phyloP scores from a whole-genome alignment of 495 filamentous ascomycete genomes.

The Beverwykella pulmonaria region DNA sequence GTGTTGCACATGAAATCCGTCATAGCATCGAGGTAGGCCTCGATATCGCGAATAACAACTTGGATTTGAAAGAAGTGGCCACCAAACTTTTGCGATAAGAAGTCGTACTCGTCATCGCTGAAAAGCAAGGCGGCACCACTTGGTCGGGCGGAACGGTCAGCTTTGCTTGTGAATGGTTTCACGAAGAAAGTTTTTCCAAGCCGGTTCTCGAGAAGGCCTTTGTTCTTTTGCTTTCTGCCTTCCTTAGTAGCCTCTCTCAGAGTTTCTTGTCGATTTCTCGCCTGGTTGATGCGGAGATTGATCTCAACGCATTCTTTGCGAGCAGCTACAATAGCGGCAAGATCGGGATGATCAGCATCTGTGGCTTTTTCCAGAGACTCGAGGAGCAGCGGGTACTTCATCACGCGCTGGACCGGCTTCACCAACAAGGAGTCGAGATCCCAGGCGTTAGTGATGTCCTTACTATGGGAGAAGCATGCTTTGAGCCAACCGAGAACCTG shows the following conservation, averaged over 20 bases:
- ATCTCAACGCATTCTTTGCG: constrained; percentile 66
- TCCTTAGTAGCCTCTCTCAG: constrained; percentile 81
- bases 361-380: constrained; percentile 76
- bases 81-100: constrained; percentile 75
- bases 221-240: constrained; percentile 89
- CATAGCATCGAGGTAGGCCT: constrained; percentile 76
- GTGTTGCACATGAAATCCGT: constrained; percentile 72
- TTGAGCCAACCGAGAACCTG: constrained; percentile 87
- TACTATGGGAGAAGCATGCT: constrained; percentile 84
- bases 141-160: constrained; percentile 74
- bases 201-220: constrained; percentile 51
- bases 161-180: constrained; percentile 83
- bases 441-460: constrained; percentile 90
- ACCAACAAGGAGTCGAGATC: constrained; percentile 90
- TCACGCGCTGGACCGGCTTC: constrained; percentile 89
- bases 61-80: constrained; percentile 87
- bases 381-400: constrained; percentile 88
- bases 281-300: constrained; percentile 83
- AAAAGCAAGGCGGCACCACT: constrained; percentile 65
- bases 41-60: constrained; percentile 85
- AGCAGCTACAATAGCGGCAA: constrained; percentile 64
- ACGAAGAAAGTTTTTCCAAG: constrained; percentile 59
- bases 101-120: constrained; percentile 78
- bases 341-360: constrained; percentile 79
- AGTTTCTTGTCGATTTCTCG: constrained; percentile 87